Conservation (phyloP, 1,284 basidiomycete species). For the Pterulicium gracile region DNA sequence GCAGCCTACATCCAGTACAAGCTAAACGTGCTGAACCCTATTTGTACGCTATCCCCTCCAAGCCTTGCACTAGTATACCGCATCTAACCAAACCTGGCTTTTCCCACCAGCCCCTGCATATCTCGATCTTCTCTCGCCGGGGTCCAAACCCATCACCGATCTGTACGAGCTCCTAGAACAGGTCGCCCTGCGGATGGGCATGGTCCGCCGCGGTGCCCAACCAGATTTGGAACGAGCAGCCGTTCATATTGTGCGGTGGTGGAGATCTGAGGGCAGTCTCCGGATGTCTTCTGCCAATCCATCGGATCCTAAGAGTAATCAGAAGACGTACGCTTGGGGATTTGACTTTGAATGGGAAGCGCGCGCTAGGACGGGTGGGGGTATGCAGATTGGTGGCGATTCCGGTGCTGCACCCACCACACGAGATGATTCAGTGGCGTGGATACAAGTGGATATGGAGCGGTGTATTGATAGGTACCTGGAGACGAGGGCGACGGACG, state of each 20-base stretch:
- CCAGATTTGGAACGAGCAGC: slow-evolving; percentile 63
- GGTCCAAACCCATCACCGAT: slow-evolving; percentile 45
- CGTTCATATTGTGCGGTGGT: slow-evolving; percentile 75
- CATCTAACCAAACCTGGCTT: slow-evolving; percentile 8
- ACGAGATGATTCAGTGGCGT: slow-evolving; percentile 14
- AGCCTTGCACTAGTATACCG: slow-evolving; percentile 8
- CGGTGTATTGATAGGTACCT: slow-evolving; percentile 49
- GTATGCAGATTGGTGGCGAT: neutral
- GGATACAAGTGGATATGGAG: slow-evolving; percentile 60
- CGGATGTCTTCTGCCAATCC: neutral
- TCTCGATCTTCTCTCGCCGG: slow-evolving; percentile 45
- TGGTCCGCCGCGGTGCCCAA: slow-evolving; percentile 68
- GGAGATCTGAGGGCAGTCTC: slow-evolving; percentile 67
- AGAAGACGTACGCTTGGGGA: slow-evolving; percentile 49
- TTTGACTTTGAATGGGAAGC: slow-evolving; percentile 70
- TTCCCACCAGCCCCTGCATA: slow-evolving; percentile 51
- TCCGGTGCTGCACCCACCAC: neutral
- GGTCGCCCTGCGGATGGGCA: slow-evolving; percentile 70
- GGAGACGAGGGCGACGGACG: slow-evolving; percentile 31
- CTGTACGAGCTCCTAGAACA: slow-evolving; percentile 54
- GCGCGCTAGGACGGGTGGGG: too few relatives aligned
- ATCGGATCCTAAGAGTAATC: neutral
- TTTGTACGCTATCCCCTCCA: slow-evolving; percentile 35
- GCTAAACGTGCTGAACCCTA: slow-evolving; percentile 68
- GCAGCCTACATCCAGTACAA: slow-evolving; percentile 86